phyloP scores from a whole-genome alignment of 192 early-diverging fungal species.

The Funneliformis mosseae region DNA sequence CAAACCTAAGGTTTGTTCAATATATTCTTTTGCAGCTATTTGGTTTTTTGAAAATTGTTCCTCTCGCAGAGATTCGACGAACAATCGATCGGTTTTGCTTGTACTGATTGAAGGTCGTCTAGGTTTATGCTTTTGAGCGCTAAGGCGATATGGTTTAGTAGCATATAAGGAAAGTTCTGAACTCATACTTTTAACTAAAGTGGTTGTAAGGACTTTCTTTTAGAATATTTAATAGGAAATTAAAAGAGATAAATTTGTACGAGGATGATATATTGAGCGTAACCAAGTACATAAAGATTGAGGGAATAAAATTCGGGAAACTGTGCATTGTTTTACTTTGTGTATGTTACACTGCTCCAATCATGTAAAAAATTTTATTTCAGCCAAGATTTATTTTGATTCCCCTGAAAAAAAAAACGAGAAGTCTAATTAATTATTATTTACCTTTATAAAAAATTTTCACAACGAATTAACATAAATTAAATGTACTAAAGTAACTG shows the following conservation, averaged over 20 bases:
- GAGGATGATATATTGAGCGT: background rate
- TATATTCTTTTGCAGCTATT: slow-evolving; percentile 62
- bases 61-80: slow-evolving; percentile 58
- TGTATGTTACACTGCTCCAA: background rate
- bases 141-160: background rate
- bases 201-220: background rate
- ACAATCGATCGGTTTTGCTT: slow-evolving; percentile 50
- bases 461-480: too few species aligned
- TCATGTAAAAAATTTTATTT: background rate
- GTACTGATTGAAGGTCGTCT: slow-evolving; percentile 6
- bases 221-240: too few species aligned
- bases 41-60: slow-evolving; percentile 64
- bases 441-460: too few species aligned
- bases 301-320: background rate
- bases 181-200: background rate
- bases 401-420: too few species aligned
- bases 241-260: background rate
- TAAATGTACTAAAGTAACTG: too few species aligned
- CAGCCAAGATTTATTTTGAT: too few species aligned
- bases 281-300: background rate
- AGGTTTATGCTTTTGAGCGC: background rate
- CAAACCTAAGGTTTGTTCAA: slow-evolving; percentile 61
- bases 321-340: background rate
- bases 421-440: too few species aligned
- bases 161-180: background rate